Conservation (phyloP, 2,329 filamentous ascomycete species). For the Atkinsonella hypoxylon region DNA sequence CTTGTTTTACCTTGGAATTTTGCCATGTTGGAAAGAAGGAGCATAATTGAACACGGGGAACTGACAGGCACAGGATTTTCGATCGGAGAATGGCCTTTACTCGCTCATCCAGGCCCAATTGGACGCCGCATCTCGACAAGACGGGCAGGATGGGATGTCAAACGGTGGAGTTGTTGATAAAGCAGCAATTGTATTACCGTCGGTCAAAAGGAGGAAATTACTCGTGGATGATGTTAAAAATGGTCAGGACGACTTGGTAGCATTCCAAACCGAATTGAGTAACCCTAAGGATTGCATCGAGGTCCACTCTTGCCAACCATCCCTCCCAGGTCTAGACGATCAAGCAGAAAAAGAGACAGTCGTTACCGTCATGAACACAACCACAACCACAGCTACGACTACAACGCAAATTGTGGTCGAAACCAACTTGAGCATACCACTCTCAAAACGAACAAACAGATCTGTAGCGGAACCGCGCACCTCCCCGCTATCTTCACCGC, state of each 20-base stretch:
- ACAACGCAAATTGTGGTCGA: neutral
- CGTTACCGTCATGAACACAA: conserved; percentile 1
- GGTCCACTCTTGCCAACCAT: neutral
- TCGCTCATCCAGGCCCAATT: conserved; percentile 59
- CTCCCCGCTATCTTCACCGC: conserved; percentile 28
- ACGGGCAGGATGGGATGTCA: conserved; percentile 16
- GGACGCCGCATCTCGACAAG: conserved; percentile 36
- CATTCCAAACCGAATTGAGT: neutral
- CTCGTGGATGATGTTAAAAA: conserved; percentile 7
- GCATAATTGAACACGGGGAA: neutral
- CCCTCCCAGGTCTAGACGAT: neutral
- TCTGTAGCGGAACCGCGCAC: conserved; percentile 14
- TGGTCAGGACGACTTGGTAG: neutral
- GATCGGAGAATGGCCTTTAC: conserved; percentile 61
- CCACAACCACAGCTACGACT: conserved; percentile 3
- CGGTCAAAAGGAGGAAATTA: conserved; percentile 23
- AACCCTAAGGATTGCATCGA: neutral
- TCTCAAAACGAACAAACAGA: conserved; percentile 5
- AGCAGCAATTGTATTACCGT: conserved; percentile 11
- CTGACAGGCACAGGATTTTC: conserved; percentile 45
- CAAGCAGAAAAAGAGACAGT: conserved; percentile 8
- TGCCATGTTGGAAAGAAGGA: neutral
- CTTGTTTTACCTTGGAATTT: neutral
- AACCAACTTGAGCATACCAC: conserved; percentile 8
- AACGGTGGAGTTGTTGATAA: conserved; percentile 12